Evolutionary conservation across 192 early-diverging fungal species (phyloP).

Genomic region (Coemansia biformis): DNA sequence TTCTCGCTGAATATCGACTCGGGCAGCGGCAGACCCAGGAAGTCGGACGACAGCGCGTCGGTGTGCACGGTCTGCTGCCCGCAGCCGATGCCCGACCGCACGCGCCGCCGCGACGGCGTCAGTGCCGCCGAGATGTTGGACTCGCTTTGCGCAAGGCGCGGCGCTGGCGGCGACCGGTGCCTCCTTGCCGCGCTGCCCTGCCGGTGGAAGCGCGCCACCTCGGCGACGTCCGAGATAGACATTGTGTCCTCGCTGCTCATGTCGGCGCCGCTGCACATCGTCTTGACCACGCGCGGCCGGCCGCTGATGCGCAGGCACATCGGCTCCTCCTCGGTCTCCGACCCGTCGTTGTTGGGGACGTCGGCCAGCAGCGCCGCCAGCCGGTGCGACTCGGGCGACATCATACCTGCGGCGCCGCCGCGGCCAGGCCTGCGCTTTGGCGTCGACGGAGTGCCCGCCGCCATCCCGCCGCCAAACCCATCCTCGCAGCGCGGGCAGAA

Average conservation of each 20-base stretch:
- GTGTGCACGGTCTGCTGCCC: slow-evolving; percentile 27
- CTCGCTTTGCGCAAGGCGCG: slow-evolving; percentile 45
- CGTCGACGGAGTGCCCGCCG: no score
- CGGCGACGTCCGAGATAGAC: slow-evolving; percentile 43
- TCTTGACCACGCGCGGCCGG: not conserved
- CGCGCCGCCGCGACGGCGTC: slow-evolving; percentile 19
- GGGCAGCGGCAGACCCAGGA: slow-evolving; percentile 42
- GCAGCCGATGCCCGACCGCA: slow-evolving; percentile 14
- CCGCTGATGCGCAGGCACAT: slow-evolving; percentile 19
- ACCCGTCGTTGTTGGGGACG: slow-evolving; percentile 29
- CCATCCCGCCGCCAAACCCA: slow-evolving; percentile 4
- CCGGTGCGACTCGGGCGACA: slow-evolving; percentile 43
- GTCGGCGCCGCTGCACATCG: not conserved
- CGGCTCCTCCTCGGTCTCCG: slow-evolving; percentile 46
- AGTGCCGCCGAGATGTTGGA: slow-evolving; percentile 19
- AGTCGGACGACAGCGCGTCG: slow-evolving; percentile 44
- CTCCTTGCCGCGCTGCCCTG: slow-evolving; percentile 28
- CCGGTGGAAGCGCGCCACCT: slow-evolving; percentile 46
- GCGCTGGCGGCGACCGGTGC: slow-evolving; percentile 21
- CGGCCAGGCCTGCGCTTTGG: no score
- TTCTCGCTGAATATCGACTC: slow-evolving; percentile 44
- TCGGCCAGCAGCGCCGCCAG: slow-evolving; percentile 38
- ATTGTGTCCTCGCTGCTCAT: slow-evolving; percentile 44
- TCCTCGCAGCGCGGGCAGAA: slow-evolving; percentile 55
- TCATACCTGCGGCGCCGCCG: slow-evolving; percentile 28